phyloP scores from a whole-genome alignment of 129 eudicot species.

The Ambrosia trifida region DNA sequence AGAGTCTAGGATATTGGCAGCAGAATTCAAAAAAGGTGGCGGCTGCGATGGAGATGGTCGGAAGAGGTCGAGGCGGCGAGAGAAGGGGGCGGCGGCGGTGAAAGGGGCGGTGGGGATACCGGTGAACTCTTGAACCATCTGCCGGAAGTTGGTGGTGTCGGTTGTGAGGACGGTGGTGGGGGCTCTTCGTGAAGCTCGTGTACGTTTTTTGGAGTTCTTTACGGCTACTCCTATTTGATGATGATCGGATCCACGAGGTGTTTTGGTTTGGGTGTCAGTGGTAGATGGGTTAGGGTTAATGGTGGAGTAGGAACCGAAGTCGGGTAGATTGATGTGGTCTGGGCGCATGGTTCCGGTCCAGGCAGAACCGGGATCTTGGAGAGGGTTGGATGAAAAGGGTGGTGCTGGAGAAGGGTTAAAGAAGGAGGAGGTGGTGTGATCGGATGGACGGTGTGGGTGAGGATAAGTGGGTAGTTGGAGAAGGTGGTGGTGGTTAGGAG shows the following conservation, averaged over 20 bases:
- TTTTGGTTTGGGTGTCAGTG: conserved; percentile 10
- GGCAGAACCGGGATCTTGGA: conserved; percentile 35
- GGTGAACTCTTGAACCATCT: conserved; percentile 94
- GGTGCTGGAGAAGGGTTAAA: conserved; percentile 20
- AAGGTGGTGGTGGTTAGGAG: conserved; percentile 22
- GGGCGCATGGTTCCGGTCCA: conserved; percentile 36
- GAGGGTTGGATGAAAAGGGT: conserved; percentile 34
- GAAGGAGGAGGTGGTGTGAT: conserved; percentile 15
- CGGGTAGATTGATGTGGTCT: conserved; percentile 14
- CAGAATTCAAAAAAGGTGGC: conserved; percentile 40
- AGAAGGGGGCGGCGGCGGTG: conserved; percentile 45
- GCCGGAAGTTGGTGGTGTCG: conserved; percentile 77
- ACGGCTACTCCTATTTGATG: conserved; percentile 22
- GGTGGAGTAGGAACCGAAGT: conserved; percentile 21
- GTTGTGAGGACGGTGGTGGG: conserved; percentile 89
- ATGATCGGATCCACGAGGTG: not conserved
- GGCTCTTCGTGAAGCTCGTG: conserved; percentile 86
- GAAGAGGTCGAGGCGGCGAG: conserved; percentile 68
- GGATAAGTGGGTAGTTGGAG: conserved; percentile 27
- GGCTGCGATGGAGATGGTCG: conserved; percentile 49
- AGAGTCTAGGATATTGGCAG: conserved; percentile 20
- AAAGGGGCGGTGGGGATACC: conserved; percentile 84
- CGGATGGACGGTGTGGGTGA: not conserved
- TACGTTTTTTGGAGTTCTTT: conserved; percentile 72
- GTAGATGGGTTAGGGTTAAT: not conserved